phyloP scores from a whole-genome alignment of 371 early-diverging fungal species.

The Mucor mucedo region DNA sequence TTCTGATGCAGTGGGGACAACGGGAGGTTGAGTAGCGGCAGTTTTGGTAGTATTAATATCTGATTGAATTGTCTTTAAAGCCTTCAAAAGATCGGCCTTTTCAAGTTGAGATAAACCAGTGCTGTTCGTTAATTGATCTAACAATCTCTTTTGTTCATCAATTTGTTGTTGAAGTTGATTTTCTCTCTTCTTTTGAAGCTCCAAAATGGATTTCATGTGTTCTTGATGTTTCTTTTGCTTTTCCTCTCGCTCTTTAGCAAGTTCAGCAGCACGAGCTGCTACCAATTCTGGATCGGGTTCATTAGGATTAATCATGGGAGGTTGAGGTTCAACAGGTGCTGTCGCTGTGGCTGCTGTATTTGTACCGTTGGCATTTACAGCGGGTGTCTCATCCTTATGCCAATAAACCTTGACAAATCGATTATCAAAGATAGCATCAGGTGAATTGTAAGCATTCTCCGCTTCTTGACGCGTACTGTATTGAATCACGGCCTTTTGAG shows the following conservation, averaged over 20 bases:
- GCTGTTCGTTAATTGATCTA: constrained; percentile 58
- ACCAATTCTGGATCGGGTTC: constrained; percentile 57
- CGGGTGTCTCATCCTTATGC: constrained; percentile 47
- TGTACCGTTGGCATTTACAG: no score
- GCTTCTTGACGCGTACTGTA: constrained; percentile 72
- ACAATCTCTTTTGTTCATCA: constrained; percentile 63
- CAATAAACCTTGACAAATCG: constrained; percentile 89
- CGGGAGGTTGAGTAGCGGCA: constrained; percentile 21
- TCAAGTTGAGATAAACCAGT: constrained; percentile 56
- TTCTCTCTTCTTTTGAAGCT: constrained; percentile 65
- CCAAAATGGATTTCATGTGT: constrained; percentile 57
- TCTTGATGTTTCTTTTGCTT: constrained; percentile 57
- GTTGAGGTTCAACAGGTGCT: constrained; percentile 12
- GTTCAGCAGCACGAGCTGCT: constrained; percentile 48
- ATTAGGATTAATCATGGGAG: constrained; percentile 13
- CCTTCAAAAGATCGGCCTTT: constrained; percentile 56
- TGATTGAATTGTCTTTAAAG: constrained; percentile 38
- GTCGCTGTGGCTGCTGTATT: not conserved
- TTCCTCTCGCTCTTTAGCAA: constrained; percentile 44
- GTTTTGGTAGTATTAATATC: constrained; percentile 40
- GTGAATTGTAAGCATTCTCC: constrained; percentile 71
- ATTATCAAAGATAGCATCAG: constrained; percentile 87
- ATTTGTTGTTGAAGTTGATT: constrained; percentile 63
- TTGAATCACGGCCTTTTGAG: constrained; percentile 68
- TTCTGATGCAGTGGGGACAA: constrained; percentile 8